Evolutionary conservation across 805 yeast species (phyloP), one percentile per base, ranked within the genome.

Genomic region (Cyberlindnera suaveolens): DNA sequence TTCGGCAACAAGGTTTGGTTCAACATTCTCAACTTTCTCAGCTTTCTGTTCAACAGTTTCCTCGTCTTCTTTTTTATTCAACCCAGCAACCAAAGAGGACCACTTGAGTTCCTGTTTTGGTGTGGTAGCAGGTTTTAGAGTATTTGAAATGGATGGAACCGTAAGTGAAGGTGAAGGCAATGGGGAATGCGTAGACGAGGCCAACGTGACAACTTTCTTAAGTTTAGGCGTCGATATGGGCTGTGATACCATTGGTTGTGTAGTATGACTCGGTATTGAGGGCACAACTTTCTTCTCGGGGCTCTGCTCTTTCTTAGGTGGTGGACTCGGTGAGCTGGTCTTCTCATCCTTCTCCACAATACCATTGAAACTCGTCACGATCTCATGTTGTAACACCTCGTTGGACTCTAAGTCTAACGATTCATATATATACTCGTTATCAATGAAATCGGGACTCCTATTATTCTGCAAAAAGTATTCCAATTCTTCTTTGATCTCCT

Each of bases 341-440:
- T 34, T 29, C 32, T 50, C 11, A 38, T 20, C 20, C 42, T 20
- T 31, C 13, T 38, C 41, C n/a, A 32, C 36, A 4, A 38, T 32
- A 6, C 50, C 49, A 32, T 48, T 47, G 23, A 49, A 54, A 14
- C 64, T 61, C 19, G 60, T 65, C 8, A 73, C 74, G 9, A 71
- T 72, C 48, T 74, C 80, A 40, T 70, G 73, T 6, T 72, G 76
- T 37, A 75, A 74, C 20, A 31, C 46, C 31, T 74, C 78, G 43
- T 67, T 66, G 2, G 80, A 77, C 42, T 73, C 80, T 33, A 89
- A 74, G 39, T 85, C 90, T 53, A 91, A 72, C 45, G 80, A 83
- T 52, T 93, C 97, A 63, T 91, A 93, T 47, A 91, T 75, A 20
- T 88, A 91, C 57, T 90, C 96, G 62, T 91, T 95, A 56, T 89